Percentiles rank a stretch among this genome's conserved stretches.
Conservation (phyloP, 805 yeast genomes). For the Candida vartiovaarae region DNA sequence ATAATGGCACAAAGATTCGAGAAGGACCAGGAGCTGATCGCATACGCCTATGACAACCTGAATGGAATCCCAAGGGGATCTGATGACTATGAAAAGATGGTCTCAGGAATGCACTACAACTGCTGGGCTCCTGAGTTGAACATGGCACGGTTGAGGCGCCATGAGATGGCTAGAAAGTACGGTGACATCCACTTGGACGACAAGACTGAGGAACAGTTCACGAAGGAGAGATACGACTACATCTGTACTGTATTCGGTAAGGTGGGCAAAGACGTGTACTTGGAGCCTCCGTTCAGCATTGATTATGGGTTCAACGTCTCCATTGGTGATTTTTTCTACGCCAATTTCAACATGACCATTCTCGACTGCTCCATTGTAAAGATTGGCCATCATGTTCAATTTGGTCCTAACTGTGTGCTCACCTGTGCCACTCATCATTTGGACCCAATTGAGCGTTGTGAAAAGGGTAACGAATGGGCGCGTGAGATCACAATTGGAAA, state of each 20-base stretch:
- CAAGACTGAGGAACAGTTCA: slow-evolving; percentile 22
- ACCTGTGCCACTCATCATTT: slow-evolving; percentile 61
- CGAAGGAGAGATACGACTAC: slow-evolving; percentile 33
- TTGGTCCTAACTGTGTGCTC: slow-evolving; percentile 58
- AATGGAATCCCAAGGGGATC: slow-evolving; percentile 16
- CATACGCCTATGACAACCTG: slow-evolving; percentile 18
- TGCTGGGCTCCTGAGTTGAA: slow-evolving; percentile 23
- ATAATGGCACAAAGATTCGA: slow-evolving; percentile 23
- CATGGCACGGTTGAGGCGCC: slow-evolving; percentile 21
- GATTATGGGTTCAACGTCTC: slow-evolving; percentile 62
- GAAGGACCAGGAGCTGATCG: slow-evolving; percentile 19
- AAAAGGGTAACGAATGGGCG: slow-evolving; percentile 39
- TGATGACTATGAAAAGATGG: slow-evolving; percentile 48
- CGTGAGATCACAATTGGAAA: slow-evolving; percentile 52
- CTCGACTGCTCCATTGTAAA: slow-evolving; percentile 55
- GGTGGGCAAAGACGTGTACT: slow-evolving; percentile 25
- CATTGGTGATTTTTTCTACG: slow-evolving; percentile 52
- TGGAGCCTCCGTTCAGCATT: slow-evolving; percentile 55
- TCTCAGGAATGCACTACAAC: slow-evolving; percentile 42
- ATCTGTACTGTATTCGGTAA: slow-evolving; percentile 39
- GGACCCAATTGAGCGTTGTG: slow-evolving; percentile 38
- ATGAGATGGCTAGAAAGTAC: slow-evolving; percentile 23
- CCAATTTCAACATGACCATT: slow-evolving; percentile 47
- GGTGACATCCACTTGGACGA: slow-evolving; percentile 24
- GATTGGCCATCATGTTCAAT: slow-evolving; percentile 51